A percentile compares a stretch with the other conserved stretches of the same genome.
These are phyloP conservation scores for Penstemon barbatus DNA, from an alignment of 257 asterid genomes.

Conservation along the genomic window DNA sequence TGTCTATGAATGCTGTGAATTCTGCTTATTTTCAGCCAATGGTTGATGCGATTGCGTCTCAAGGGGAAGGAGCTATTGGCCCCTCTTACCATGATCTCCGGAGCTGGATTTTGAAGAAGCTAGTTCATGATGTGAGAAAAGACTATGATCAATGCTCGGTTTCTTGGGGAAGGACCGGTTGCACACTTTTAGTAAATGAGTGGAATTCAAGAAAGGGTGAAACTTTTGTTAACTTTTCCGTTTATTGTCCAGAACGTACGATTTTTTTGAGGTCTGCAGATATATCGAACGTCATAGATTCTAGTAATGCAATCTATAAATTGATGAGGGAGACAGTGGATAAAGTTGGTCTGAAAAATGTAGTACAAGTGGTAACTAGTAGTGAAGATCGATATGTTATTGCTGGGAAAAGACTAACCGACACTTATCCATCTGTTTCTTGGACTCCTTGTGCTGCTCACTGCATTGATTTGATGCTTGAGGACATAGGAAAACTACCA, in stretches of 20 bases:
- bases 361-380: constrained; percentile 76
- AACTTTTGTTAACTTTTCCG: constrained; percentile 53
- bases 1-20: constrained; percentile 69
- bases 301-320: constrained; percentile 60
- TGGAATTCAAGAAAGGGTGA: constrained; percentile 62
- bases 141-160: constrained; percentile 56
- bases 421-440: constrained; percentile 69
- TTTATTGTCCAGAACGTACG: constrained; percentile 68
- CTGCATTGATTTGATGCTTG: constrained; percentile 75
- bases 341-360: constrained; percentile 73
- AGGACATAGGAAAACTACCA: constrained; percentile 65
- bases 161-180: constrained; percentile 76
- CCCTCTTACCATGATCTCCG: constrained; percentile 85
- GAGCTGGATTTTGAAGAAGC: constrained; percentile 65
- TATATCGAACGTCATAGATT: constrained; percentile 51
- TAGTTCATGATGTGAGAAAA: constrained; percentile 67
- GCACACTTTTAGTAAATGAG: constrained; percentile 80
- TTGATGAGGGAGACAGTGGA: constrained; percentile 77
- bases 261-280: constrained; percentile 73
- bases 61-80: constrained; percentile 52
- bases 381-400: constrained; percentile 64
- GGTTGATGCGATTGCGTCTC: constrained; percentile 82
- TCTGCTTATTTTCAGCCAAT: constrained; percentile 83
- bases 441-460: constrained; percentile 92
- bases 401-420: constrained; percentile 70